Conservation (phyloP, 345 rosid species). For the Viola odorata region DNA sequence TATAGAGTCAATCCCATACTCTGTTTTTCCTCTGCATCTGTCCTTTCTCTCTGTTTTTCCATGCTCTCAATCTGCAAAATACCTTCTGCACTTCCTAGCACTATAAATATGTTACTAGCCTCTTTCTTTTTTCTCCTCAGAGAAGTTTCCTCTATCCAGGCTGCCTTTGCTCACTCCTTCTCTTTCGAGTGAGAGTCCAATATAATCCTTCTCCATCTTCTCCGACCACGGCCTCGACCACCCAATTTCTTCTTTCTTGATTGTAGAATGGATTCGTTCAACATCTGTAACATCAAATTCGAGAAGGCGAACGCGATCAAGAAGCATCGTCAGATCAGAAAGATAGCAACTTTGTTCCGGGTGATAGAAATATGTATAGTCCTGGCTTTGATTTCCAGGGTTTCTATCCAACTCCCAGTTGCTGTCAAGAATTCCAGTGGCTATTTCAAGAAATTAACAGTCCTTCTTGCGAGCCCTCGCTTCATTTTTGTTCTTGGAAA, state of each 20-base stretch:
- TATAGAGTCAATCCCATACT: too few relatives aligned
- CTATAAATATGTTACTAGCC: conserved; percentile 6
- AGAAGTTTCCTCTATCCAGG: conserved; percentile 22
- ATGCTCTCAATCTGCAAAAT: conserved; percentile 13
- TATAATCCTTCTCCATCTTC: not conserved
- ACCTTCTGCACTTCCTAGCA: conserved; percentile 8
- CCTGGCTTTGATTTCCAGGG: conserved; percentile 51
- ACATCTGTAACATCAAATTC: conserved; percentile 38
- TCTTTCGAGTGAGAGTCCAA: conserved; percentile 30
- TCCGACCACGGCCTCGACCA: not conserved
- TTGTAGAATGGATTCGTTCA: conserved; percentile 51
- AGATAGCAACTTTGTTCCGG: conserved; percentile 52
- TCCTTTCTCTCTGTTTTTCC: conserved; percentile 3
- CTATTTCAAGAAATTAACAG: conserved; percentile 46
- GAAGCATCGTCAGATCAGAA: conserved; percentile 37
- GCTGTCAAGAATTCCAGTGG: conserved; percentile 55
- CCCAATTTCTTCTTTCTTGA: not conserved
- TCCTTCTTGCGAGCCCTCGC: conserved; percentile 50
- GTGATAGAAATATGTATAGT: conserved; percentile 47
- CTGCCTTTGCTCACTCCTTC: conserved; percentile 17
- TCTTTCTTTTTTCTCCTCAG: conserved; percentile 24
- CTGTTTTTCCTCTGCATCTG: not conserved
- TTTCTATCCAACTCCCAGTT: conserved; percentile 43
- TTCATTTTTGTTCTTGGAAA: conserved; percentile 81
- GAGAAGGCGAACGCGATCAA: conserved; percentile 50